Conservation (phyloP, 345 rosid species). For the Rhodamnia rubescens region DNA sequence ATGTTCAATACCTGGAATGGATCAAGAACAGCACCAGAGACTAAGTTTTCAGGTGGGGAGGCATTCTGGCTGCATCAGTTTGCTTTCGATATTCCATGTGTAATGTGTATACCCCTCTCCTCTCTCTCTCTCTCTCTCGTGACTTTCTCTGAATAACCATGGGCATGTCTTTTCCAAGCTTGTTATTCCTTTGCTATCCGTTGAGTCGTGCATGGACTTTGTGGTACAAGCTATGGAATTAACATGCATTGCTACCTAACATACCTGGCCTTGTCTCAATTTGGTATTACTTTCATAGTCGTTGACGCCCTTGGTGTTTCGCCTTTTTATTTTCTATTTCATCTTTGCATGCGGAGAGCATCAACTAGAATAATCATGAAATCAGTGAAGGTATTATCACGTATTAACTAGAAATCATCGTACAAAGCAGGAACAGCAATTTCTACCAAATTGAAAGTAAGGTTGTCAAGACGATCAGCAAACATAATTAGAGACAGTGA, state of each 20-base stretch:
- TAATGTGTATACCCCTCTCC: not conserved
- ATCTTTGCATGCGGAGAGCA: not conserved
- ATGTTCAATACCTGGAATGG: slow-evolving; percentile 70
- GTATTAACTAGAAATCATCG: not conserved
- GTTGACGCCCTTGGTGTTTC: not conserved
- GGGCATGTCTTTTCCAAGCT: not conserved
- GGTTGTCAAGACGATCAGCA: not conserved
- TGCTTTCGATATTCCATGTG: not conserved
- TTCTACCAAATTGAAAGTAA: not conserved
- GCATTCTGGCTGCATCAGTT: not conserved
- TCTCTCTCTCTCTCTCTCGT: not conserved
- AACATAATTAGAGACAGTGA: not conserved
- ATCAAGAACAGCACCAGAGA: slow-evolving; percentile 73
- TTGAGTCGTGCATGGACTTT: not conserved
- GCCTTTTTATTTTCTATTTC: not conserved
- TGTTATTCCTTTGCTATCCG: not conserved
- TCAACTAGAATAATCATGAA: not conserved
- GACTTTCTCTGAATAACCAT: not conserved
- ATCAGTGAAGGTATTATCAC: not conserved
- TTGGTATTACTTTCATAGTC: not conserved
- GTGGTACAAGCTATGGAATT: not conserved
- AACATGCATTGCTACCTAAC: not conserved
- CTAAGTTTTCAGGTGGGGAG: slow-evolving; percentile 13
- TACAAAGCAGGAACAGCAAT: not conserved
- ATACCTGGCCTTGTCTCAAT: not conserved